Base-by-base conservation (phyloP, 2,329 filamentous ascomycete genomes). In the Calonectria naviculata region DNA sequence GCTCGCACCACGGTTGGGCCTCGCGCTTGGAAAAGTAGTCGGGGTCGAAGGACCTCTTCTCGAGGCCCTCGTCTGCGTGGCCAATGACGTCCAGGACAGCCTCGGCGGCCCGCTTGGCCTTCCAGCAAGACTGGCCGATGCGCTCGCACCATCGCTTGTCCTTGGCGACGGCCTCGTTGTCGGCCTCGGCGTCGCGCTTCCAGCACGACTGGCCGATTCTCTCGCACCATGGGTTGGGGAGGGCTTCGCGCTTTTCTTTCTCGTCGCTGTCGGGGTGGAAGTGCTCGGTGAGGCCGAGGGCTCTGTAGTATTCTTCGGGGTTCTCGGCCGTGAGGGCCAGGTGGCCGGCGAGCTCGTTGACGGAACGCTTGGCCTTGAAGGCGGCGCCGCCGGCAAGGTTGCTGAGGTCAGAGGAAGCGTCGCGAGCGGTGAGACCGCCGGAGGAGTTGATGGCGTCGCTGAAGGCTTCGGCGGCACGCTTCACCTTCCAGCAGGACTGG, bases 401-500 rank as follows among this genome's bases (percentile, higher is more conserved):
- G 74, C 79, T 80, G 73, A 74, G 70, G 38, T 78, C 74, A 38
- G 78, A 79, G 17, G 77, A 75, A 42, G 76, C 65, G 28, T 69
- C 67, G 52, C 83, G 82, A 31, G 78, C 71, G 41, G 76, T 56
- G 49, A 82, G 68, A 26, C 73, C 68, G 26, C 75, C 78, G 26
- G 74, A 74, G 26, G 78, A 68, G 34, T 64, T 71, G 46, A 81
- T 73, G 71, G 81, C 77, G 21, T 76, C 73, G 58, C 81, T 78
- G 64, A 84, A 77, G 31, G 83, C 83, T 60, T 83, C 82, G 38
- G 82, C 84, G 26, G 82, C 83, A 61, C 83, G 83, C 78, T 83
- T 85, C 66, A 79, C 81, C 74, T 84, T 84, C 76, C 78, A 80
- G 81, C 86, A 87, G n/a, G 79, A 75, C 69, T 83, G 79, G 38